Evolutionary conservation across 1,139 yeast genomes (phyloP), one percentile per base, ranked within the genome.

Genomic region (Hansenula sp.): DNA sequence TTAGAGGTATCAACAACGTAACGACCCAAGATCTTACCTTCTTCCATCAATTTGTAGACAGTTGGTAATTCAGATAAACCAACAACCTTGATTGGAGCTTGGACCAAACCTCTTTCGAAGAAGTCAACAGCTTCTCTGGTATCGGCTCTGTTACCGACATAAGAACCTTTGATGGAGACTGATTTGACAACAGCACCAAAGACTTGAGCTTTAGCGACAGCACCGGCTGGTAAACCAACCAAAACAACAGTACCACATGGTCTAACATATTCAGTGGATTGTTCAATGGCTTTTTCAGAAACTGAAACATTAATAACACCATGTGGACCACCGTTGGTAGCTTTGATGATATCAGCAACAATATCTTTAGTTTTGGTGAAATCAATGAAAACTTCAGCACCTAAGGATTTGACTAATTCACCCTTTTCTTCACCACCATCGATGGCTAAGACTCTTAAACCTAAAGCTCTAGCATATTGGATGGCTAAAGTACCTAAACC

Each of bases 61-160:
- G 62, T 59, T 55, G 80, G 76, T 61, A 79, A 71, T 58, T 77
- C 77, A 49, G 79, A 70, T 60, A 79, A 71, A 40, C 81, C 80
- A 47, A 76, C 81, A 61, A 79, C 64, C 67, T 76, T 74, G 64
- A 79, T 79, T 57, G 85, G 83, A 53, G 84, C 76, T 59, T 72
- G 68, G 59, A 80, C 76, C 61, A 77, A 68, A 52, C 85, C 85
- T 71, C 85, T 73, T 56, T 71, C 46, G 65, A 79, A 80, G 76
- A 80, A 79, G 60, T 80, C 85, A 59, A 80, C 68, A 52, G 86
- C 85, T 68, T 79, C 84, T 55, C 81, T 75, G 52, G 84, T 72
- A 64, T 80, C 85, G 54, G 84, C 84, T 72, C 86, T 76, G 78
- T 79, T 80, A 65, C 86, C 86, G 51, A 80, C 85, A 61, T 79